phyloP scores from a whole-genome alignment of 305 asterid species.

The Rubia peregrina region DNA sequence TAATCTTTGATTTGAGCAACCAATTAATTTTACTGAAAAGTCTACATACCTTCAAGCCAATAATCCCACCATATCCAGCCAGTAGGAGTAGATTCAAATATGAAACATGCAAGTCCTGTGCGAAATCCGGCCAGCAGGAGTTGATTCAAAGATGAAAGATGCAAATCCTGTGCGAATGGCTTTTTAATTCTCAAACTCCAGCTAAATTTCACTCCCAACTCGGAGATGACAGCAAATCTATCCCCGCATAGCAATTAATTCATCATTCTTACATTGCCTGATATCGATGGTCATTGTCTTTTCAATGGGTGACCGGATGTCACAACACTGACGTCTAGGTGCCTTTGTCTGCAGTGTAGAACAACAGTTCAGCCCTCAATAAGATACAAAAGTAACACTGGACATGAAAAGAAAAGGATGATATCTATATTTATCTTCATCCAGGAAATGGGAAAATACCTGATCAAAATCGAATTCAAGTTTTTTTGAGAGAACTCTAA shows the following conservation, averaged over 20 bases:
- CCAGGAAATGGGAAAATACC: constrained; percentile 32
- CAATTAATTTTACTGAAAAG: not conserved
- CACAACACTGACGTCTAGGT: constrained; percentile 76
- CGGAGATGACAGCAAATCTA: constrained; percentile 13
- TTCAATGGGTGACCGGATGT: constrained; percentile 38
- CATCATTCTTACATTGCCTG: constrained; percentile 52
- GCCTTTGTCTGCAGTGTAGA: constrained; percentile 40
- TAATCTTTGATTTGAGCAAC: not conserved
- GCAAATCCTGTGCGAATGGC: not conserved
- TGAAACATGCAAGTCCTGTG: not conserved
- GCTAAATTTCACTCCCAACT: not conserved
- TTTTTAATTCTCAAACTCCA: not conserved
- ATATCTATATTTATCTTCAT: constrained; percentile 1
- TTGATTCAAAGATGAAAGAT: not conserved
- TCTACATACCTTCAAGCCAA: constrained; percentile 14
- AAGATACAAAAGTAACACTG: not conserved
- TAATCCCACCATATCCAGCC: not conserved
- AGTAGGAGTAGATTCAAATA: not conserved
- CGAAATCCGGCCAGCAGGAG: not conserved
- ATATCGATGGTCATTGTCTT: constrained; percentile 41
- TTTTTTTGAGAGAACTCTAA: constrained; percentile 36
- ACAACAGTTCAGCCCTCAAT: constrained; percentile 8
- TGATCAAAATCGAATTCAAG: constrained; percentile 33
- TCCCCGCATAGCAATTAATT: constrained; percentile 46
- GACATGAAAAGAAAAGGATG: constrained; percentile 5